These are phyloP conservation scores for Gloeostereum incarnatum DNA, from an alignment of 768 basidiomycete genomes.

Conservation along the genomic window DNA sequence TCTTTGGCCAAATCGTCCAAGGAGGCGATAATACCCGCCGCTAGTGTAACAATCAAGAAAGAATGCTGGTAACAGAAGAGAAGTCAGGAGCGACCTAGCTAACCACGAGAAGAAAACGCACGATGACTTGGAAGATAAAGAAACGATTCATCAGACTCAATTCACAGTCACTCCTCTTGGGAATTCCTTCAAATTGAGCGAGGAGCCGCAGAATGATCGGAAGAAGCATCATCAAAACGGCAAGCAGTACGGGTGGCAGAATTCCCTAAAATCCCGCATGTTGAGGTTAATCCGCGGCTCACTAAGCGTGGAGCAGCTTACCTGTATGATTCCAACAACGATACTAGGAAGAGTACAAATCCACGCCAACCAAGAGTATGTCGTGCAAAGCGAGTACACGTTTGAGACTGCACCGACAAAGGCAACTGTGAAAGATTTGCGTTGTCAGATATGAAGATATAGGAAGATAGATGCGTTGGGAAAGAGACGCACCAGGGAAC, in stretches of 20 bases:
- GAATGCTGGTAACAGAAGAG: slow-evolving; percentile 54
- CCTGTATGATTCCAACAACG: slow-evolving; percentile 69
- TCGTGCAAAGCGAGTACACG: slow-evolving; percentile 56
- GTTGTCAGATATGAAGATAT: background rate
- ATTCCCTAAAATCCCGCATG: slow-evolving; percentile 80
- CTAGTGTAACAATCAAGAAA: slow-evolving; percentile 84
- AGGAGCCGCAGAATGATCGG: slow-evolving; percentile 73
- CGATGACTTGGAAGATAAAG: slow-evolving; percentile 88
- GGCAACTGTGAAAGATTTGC: slow-evolving; percentile 36
- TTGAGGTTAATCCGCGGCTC: too few species aligned
- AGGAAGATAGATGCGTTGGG: background rate
- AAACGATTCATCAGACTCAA: slow-evolving; percentile 87
- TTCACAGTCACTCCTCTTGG: slow-evolving; percentile 75
- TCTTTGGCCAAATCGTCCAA: slow-evolving; percentile 53
- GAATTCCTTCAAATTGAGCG: slow-evolving; percentile 84
- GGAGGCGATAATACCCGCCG: slow-evolving; percentile 74
- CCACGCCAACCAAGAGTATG: slow-evolving; percentile 73
- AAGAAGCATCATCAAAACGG: slow-evolving; percentile 86
- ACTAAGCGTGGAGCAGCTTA: slow-evolving; percentile 10
- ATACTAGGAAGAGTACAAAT: slow-evolving; percentile 58
- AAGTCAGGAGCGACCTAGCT: background rate
- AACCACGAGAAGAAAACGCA: slow-evolving; percentile 32
- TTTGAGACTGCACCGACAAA: slow-evolving; percentile 87
- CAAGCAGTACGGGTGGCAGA: slow-evolving; percentile 78
- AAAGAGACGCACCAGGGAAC: slow-evolving; percentile 52